Evolutionary conservation across 768 basidiomycete species (phyloP).

Genomic region (Mycena sanguinolenta): DNA sequence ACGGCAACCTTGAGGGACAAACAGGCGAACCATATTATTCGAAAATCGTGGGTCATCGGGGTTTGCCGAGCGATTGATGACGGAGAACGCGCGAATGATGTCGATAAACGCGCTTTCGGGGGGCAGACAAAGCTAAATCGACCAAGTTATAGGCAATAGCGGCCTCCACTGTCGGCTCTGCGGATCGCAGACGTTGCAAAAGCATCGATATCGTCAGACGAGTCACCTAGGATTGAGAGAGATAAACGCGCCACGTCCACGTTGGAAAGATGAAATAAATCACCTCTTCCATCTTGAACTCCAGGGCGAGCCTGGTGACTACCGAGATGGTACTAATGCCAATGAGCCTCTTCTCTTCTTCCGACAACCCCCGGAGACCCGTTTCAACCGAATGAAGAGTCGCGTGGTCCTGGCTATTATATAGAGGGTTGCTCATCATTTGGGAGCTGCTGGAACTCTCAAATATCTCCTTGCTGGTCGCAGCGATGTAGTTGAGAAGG

Average conservation of each 20-base stretch:
- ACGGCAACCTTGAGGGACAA: slow-evolving; percentile 2
- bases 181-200: slow-evolving; percentile 85
- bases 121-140: slow-evolving; percentile 86
- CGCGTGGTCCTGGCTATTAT: slow-evolving; percentile 60
- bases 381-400: slow-evolving; percentile 72
- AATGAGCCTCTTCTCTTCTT: slow-evolving; percentile 87
- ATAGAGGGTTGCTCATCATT: slow-evolving; percentile 56
- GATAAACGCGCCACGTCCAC: neutral
- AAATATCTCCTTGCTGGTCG: slow-evolving; percentile 82
- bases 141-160: slow-evolving; percentile 94
- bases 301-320: slow-evolving; percentile 88
- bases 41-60: slow-evolving; percentile 90
- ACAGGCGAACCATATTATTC: slow-evolving; percentile 81
- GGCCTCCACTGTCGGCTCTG: slow-evolving; percentile 91
- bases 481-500: slow-evolving; percentile 90
- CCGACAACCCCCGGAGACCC: slow-evolving; percentile 76
- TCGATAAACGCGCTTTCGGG: slow-evolving; percentile 84
- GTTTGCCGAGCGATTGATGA: slow-evolving; percentile 88
- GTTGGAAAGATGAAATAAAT: too few species aligned
- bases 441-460: slow-evolving; percentile 63
- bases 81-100: slow-evolving; percentile 86
- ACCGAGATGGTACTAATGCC: slow-evolving; percentile 94
- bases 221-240: slow-evolving; percentile 68
- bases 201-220: slow-evolving; percentile 93
- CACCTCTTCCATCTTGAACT: slow-evolving; percentile 89